Percentiles rank a stretch among this genome's conserved stretches.
Evolutionary conservation across 768 basidiomycete species (phyloP).

Genomic region (Melanogaster broomeanus): DNA sequence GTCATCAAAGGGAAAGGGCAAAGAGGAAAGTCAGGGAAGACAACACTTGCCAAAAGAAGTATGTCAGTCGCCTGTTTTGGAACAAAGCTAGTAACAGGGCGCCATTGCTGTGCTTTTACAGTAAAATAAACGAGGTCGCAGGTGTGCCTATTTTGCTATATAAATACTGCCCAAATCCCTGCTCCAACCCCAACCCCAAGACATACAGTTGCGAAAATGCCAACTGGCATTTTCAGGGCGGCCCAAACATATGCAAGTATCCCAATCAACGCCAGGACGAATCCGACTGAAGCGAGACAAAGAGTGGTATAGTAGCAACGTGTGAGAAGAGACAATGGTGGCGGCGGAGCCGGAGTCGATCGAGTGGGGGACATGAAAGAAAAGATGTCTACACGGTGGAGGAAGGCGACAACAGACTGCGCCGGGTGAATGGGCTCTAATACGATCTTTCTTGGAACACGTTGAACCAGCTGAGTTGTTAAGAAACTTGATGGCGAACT

Average conservation of each 20-base stretch:
- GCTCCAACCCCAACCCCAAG: constrained; percentile 20
- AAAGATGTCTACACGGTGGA: neutral
- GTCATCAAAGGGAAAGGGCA: constrained; percentile 2
- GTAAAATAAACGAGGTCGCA: neutral
- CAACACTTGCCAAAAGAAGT: constrained; percentile 10
- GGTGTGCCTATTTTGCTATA: constrained; percentile 12
- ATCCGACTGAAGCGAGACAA: constrained; percentile 23
- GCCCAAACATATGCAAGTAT: constrained; percentile 28
- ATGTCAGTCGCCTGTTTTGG: neutral
- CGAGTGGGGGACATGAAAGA: neutral
- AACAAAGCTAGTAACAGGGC: no score
- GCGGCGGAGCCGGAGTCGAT: constrained; percentile 9
- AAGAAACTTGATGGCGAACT: neutral
- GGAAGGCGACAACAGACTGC: neutral
- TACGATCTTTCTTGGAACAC: constrained; percentile 12
- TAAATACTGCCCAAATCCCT: constrained; percentile 26
- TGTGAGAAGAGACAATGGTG: constrained; percentile 22
- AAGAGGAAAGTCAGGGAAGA: constrained; percentile 12
- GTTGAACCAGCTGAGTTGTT: constrained; percentile 9
- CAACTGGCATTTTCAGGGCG: constrained; percentile 22
- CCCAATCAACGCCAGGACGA: constrained; percentile 25
- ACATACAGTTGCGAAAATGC: constrained; percentile 29
- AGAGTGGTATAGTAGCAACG: constrained; percentile 29
- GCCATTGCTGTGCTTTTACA: no score
- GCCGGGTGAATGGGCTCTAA: constrained; percentile 14